Conservation (phyloP, 805 yeast genomes). For the Cyberlindnera subsufficiens region DNA sequence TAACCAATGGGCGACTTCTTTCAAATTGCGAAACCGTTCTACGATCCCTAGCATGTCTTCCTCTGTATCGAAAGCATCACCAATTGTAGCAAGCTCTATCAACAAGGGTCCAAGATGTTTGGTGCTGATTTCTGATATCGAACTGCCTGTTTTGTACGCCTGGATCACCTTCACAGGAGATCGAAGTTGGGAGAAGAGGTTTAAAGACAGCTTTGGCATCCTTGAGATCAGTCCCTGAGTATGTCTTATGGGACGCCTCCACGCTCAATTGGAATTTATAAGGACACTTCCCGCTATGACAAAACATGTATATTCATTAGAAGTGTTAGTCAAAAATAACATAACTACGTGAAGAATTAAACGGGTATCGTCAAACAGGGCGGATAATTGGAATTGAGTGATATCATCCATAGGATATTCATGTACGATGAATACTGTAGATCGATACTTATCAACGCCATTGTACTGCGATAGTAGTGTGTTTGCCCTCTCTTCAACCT, state of each 20-base stretch:
- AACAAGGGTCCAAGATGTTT: constrained; percentile 1
- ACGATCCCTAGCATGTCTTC: constrained; percentile 3
- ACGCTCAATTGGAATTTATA: constrained; percentile 2
- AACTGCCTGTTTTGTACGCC: background rate
- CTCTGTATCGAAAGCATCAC: constrained; percentile 2
- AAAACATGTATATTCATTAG: background rate
- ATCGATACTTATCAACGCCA: background rate
- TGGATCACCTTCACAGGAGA: constrained; percentile 6
- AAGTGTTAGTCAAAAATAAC: background rate
- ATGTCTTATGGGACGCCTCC: constrained; percentile 2
- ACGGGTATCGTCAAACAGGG: constrained; percentile 4
- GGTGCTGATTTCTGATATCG: background rate
- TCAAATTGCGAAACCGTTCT: constrained; percentile 1
- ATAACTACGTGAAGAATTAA: no score
- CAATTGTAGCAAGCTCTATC: constrained; percentile 1
- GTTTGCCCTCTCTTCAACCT: background rate
- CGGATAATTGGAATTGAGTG: constrained; percentile 5
- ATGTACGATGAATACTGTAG: background rate
- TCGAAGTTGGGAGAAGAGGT: constrained; percentile 3
- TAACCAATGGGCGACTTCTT: constrained; percentile 1
- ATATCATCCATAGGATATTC: constrained; percentile 2
- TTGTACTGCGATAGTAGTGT: background rate
- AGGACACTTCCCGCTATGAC: background rate
- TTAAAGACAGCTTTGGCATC: constrained; percentile 4
- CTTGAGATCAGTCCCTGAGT: background rate